Base-by-base conservation (phyloP, 2,329 filamentous ascomycete genomes). In the Venturia nashicola region DNA sequence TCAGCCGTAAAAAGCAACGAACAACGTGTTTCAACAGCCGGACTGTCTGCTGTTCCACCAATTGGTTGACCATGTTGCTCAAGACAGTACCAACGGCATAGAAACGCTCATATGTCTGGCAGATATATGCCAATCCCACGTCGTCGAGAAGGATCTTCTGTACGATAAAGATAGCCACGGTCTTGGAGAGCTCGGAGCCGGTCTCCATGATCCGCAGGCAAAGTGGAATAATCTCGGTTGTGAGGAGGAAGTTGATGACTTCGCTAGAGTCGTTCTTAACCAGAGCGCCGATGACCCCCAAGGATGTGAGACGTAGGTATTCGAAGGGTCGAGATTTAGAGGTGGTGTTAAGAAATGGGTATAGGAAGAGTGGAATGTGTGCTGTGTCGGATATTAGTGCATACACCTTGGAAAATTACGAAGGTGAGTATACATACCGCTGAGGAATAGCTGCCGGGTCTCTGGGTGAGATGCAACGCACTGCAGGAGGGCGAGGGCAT, bases 161-260 rank as follows among this genome's bases (percentile, higher is more conserved):
- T 20, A 99, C 94, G 71, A 99, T 99, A 79, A 99, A 99, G 71
- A 99, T 99, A 65, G 94, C 94, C 16, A 99, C 94, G 0, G 94
- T 99, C 81, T 99, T 99, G 81, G 91, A 97, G 66, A 99, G 83
- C 77, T 99, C 94, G 0, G 92, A 97, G 61, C 94, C 94, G 0
- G 94, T 99, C 79, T 99, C 94, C 94, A 99, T 99, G 72, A 99
- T 99, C 66, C 94, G 87, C 55, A 99, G 86, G 75, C 94, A 99
- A 14, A 99, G 84, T 11, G 94, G 94, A 65, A 99, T 99, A 69
- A 99, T 99, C 77, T 99, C 94, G 39, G 94, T 99, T 1, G 94
- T 97, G 60, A 99, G 82, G 63, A 99, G 87, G 74, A 99, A 99
- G 80, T 97, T 97, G 80, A 99, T 99, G 66, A 97, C 94, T 72